Percentiles rank a stretch among this genome's conserved stretches.
Evolutionary conservation across 495 filamentous ascomycete genomes (phyloP).

Genomic region (Melanomma pulvis-pyrius): DNA sequence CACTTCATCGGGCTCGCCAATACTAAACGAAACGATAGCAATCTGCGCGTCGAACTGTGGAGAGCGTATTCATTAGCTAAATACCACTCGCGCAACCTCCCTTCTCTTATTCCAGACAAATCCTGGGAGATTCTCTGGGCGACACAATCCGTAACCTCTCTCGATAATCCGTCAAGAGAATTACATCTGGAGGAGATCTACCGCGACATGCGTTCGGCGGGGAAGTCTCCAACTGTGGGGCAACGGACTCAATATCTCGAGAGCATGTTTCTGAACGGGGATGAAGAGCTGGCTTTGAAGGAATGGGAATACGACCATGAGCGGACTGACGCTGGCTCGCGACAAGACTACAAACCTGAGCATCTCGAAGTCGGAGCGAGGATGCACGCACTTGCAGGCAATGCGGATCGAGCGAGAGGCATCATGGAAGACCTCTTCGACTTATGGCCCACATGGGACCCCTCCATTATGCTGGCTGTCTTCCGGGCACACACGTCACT

Average conservation of each 20-base stretch:
- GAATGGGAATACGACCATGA: constrained; percentile 30
- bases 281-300: constrained; percentile 22
- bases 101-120: constrained; percentile 10
- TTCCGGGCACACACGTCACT: constrained; percentile 22
- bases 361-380: constrained; percentile 28
- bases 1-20: background rate
- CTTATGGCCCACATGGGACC: constrained; percentile 16
- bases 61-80: constrained; percentile 26
- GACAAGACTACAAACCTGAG: constrained; percentile 16
- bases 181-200: constrained; percentile 14
- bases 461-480: constrained; percentile 22
- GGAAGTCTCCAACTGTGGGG: constrained; percentile 13
- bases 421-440: constrained; percentile 30
- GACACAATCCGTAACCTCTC: constrained; percentile 1
- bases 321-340: background rate
- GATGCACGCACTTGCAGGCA: constrained; percentile 28
- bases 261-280: constrained; percentile 17
- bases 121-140: constrained; percentile 32
- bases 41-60: constrained; percentile 10
- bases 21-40: background rate
- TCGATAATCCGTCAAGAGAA: background rate
- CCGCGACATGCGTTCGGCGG: constrained; percentile 25
- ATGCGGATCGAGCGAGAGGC: constrained; percentile 23
- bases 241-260: constrained; percentile 16
- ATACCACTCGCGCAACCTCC: background rate